Conservation (phyloP, 169 alveolate species). For the Toxoplasma gondii region DNA sequence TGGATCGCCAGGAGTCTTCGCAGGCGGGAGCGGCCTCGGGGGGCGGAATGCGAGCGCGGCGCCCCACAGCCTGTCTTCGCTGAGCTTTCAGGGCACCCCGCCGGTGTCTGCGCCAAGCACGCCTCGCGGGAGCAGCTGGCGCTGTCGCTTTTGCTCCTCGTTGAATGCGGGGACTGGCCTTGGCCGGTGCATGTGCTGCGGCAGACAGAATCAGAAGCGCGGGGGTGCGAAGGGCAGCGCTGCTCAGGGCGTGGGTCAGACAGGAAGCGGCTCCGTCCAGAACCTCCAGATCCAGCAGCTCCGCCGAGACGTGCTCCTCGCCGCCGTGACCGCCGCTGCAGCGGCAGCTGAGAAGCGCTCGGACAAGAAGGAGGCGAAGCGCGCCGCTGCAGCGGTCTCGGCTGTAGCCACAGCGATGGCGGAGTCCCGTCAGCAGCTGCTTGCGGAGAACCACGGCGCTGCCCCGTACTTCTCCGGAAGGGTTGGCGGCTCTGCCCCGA, state of each 20-base stretch:
- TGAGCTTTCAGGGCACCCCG: background rate
- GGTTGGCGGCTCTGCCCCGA: background rate
- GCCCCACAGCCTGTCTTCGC: background rate
- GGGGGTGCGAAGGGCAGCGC: background rate
- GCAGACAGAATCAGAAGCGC: background rate
- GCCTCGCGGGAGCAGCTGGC: slow-evolving; percentile 1
- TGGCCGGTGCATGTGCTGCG: background rate
- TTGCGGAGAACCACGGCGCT: background rate
- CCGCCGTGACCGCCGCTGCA: slow-evolving; percentile 3
- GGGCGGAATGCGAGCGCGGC: background rate
- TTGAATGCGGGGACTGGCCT: background rate
- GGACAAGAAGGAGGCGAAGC: background rate
- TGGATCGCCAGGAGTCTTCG: background rate
- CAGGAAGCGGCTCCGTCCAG: background rate
- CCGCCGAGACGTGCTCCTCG: background rate
- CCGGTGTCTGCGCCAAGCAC: background rate
- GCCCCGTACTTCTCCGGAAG: background rate
- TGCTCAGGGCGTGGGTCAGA: background rate
- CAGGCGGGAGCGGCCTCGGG: background rate
- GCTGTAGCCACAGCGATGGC: background rate
- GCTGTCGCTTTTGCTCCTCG: background rate
- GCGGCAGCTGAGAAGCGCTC: background rate
- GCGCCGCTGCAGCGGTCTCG: background rate
- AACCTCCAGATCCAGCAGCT: slow-evolving; percentile 7
- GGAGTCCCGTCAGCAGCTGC: slow-evolving; percentile 18